Percentiles rank a stretch among this genome's conserved stretches.
phyloP scores from a whole-genome alignment of 345 rosid genomes.

The sweet orange (Citrus sinensis) region DNA sequence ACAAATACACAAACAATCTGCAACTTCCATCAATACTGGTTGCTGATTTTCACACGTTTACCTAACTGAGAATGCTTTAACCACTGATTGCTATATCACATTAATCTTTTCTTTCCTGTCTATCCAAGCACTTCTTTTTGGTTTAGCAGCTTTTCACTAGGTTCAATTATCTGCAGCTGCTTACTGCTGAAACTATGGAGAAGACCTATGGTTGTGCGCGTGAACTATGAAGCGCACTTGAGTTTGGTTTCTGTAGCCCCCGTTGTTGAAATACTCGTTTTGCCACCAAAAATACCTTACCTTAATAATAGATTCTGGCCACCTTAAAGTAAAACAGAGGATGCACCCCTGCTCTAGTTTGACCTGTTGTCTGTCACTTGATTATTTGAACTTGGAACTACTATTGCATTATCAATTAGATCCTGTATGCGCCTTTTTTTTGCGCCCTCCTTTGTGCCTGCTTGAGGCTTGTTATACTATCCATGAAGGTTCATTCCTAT shows the following conservation, averaged over 20 bases:
- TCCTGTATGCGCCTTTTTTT: not conserved
- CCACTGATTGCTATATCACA: not conserved
- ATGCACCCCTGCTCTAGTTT: not conserved
- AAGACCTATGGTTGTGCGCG: not conserved
- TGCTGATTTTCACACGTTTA: not conserved
- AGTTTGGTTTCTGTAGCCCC: not conserved
- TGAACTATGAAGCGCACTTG: not conserved
- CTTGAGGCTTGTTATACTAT: not conserved
- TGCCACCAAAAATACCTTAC: not conserved
- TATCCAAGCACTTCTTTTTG: constrained; percentile 2
- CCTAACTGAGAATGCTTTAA: not conserved
- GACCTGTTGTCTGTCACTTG: not conserved
- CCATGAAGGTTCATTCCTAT: not conserved
- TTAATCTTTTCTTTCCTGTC: not conserved
- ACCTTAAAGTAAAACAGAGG: not conserved
- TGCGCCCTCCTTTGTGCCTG: not conserved
- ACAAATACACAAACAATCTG: not conserved
- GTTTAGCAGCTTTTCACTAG: not conserved
- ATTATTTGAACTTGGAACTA: not conserved
- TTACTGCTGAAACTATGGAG: not conserved
- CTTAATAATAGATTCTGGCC: not conserved
- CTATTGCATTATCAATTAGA: not conserved
- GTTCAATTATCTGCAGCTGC: not conserved
- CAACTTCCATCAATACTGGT: not conserved
- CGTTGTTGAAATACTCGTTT: not conserved